A percentile compares a stretch with the other conserved stretches of the same genome.
Evolutionary conservation across 805 yeast species (phyloP).

Genomic region (Lachancea kluyveri): DNA sequence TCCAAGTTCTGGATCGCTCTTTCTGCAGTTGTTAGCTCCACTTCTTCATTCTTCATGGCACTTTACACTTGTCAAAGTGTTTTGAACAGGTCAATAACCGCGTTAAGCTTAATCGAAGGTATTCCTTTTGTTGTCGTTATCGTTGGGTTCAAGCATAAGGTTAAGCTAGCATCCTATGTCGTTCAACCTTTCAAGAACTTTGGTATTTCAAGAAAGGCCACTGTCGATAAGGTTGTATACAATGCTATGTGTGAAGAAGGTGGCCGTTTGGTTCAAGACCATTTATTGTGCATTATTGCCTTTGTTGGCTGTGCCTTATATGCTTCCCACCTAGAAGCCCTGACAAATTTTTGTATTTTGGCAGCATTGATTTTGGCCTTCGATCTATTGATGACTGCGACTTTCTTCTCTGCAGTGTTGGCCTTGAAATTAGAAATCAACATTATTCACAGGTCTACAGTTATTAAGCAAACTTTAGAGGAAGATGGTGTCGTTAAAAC

Average conservation of each 20-base stretch:
- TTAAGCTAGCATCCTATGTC: slow-evolving; percentile 60
- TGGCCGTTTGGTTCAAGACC: slow-evolving; percentile 53
- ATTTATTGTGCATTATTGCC: slow-evolving; percentile 63
- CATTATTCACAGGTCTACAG: slow-evolving; percentile 74
- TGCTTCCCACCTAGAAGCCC: slow-evolving; percentile 62
- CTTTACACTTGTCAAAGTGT: slow-evolving; percentile 52
- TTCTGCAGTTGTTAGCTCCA: slow-evolving; percentile 70
- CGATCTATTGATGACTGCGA: slow-evolving; percentile 67
- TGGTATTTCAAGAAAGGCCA: slow-evolving; percentile 29
- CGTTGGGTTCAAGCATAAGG: slow-evolving; percentile 85
- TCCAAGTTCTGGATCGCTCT: slow-evolving; percentile 85
- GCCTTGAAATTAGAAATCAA: slow-evolving; percentile 85
- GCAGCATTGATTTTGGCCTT: slow-evolving; percentile 61
- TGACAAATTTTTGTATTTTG: slow-evolving; percentile 74
- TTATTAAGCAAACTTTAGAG: slow-evolving; percentile 72
- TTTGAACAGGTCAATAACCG: slow-evolving; percentile 56
- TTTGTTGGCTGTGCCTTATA: slow-evolving; percentile 60
- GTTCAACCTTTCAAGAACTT: slow-evolving; percentile 32
- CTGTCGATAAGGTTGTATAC: slow-evolving; percentile 27
- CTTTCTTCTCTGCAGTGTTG: slow-evolving; percentile 78
- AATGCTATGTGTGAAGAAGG: slow-evolving; percentile 34
- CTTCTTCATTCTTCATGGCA: slow-evolving; percentile 80
- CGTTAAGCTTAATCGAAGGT: slow-evolving; percentile 79
- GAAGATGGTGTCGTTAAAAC: slow-evolving; percentile 82
- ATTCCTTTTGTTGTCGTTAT: slow-evolving; percentile 89